phyloP scores from a whole-genome alignment of 2,329 filamentous ascomycete species.

The Fusarium oxysporum region DNA sequence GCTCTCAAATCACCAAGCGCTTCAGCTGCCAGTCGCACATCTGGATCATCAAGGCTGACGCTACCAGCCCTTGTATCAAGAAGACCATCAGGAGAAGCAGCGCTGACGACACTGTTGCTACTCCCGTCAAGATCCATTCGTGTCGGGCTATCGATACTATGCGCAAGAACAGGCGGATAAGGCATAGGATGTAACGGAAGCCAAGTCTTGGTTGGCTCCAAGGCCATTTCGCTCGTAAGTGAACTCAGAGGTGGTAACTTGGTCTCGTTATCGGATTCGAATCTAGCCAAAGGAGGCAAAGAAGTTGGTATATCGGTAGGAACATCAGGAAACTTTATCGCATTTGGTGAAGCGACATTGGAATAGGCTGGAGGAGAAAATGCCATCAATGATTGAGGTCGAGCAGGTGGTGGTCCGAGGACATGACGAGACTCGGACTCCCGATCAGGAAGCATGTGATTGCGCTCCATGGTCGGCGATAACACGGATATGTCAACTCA shows the following conservation, averaged over 20 bases:
- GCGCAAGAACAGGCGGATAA: conserved; percentile 43
- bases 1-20: conserved; percentile 80
- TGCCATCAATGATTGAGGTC: conserved; percentile 39
- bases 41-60: conserved; percentile 72
- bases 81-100: conserved; percentile 60
- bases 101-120: conserved; percentile 55
- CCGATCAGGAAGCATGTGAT: conserved; percentile 58
- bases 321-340: conserved; percentile 48
- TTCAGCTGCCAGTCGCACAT: conserved; percentile 78
- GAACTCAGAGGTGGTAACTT: conserved; percentile 53
- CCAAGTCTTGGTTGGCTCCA: conserved; percentile 53
- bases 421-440: conserved; percentile 42
- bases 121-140: conserved; percentile 62
- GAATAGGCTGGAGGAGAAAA: conserved; percentile 44
- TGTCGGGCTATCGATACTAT: conserved; percentile 58
- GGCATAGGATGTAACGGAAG: conserved; percentile 62
- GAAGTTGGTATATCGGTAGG: conserved; percentile 43
- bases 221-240: conserved; percentile 48
- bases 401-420: conserved; percentile 45
- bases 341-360: conserved; percentile 29
- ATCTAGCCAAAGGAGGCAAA: conserved; percentile 35
- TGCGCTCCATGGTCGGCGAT: conserved; percentile 55
- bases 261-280: conserved; percentile 45
- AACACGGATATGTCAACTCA: conserved; percentile 45
- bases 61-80: conserved; percentile 60